Base-by-base conservation (phyloP, 2,329 filamentous ascomycete genomes). In the Scopulariopsis brevicaulis region DNA sequence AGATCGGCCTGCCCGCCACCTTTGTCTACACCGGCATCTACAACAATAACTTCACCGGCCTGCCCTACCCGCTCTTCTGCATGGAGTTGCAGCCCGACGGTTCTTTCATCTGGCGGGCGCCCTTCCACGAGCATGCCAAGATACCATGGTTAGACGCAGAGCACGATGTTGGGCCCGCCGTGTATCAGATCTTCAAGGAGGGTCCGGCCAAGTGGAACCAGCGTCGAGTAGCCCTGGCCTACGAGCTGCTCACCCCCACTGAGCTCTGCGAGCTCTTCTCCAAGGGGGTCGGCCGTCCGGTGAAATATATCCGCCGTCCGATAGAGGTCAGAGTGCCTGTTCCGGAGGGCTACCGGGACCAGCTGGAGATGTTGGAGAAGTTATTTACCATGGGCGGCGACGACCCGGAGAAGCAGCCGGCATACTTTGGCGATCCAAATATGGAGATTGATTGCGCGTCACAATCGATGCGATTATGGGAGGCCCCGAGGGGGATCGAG, bases 1-100 rank as follows among this genome's bases (percentile, higher is more conserved):
- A 90, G 68, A 82, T 96, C 48, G 85, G 85, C 11, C 78, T 96
- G 12, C 90, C 90, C 0, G 85, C 92, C 1, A 97, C 93, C 0
- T 97, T 96, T 70, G 86, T 96, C 63, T 96, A 96, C 72, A 90
- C 92, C 11, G 94, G 93, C 60, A 96, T 96, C 65, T 99, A 97
- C 78, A 96, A 97, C 78, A 97, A 97, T 74, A 97, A 99, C 70
- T 99, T 97, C 73, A 97, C 93, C 34, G 94, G 89, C 53, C 79
- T 96, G 35, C 85, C 84, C 1, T 97, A 96, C 68, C 94, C 94
- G 1, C 79, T 97, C 4, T 97, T 97, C 75, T 94, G 92, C 73
- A 96, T 96, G 88, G 90, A 95, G 62, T 76, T 96, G 53, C 85
- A 90, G 71, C 71, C 78, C 1, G 90, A 96, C 65, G 91, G 90